Base-by-base conservation (phyloP, 768 basidiomycete species). In the Pilatotrama ljubarskyi region DNA sequence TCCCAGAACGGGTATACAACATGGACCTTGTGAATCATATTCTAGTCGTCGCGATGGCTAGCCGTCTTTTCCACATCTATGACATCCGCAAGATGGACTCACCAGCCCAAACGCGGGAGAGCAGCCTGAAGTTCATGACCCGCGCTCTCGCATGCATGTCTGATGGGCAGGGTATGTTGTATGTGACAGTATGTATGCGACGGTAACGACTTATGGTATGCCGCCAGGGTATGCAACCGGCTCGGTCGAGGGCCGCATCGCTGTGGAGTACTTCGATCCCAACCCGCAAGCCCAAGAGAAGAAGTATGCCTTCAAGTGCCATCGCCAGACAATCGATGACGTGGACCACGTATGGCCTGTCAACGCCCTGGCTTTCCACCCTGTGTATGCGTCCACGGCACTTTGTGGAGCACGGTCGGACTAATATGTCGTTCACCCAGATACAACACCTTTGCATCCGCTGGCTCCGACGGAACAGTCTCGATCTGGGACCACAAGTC, bases 401-500 rank as follows among this genome's bases (percentile, higher is more conserved):
- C 11, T 26, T 37, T 55, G 38, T 17, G 15, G 5, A 53, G 18
- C 32, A 32, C 5, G 48, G 10, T n/a, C n/a, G n/a, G 2, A 38
- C 18, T 50, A 17, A 37, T 18, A 13, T 4, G 22, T 10, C 9
- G 17, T 25, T 2, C n/a, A 18, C 18, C 42, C 69, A 93, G 91
- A 5, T 88, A 87, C 77, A 95, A 93, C 72, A 98, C 96, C 0
- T 97, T 99, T 67, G 93, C 93, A 0, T 95, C 95, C 0, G 95
- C 89, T 2, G 97, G 97, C 37, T 96, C 94, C 0, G 97, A 99
- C 72, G 88, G 88, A 0, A 90, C 90, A 1, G 92, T 98, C 42
- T 94, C 93, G 0, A 87, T 98, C 59, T 99, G 97, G 97, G 97
- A 98, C 70, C 94, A 95, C 74, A 88, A 89, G 64, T 89, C 95